Evolutionary conservation across 2,329 filamentous ascomycete species (phyloP).

Genomic region (Didymella pinodella): DNA sequence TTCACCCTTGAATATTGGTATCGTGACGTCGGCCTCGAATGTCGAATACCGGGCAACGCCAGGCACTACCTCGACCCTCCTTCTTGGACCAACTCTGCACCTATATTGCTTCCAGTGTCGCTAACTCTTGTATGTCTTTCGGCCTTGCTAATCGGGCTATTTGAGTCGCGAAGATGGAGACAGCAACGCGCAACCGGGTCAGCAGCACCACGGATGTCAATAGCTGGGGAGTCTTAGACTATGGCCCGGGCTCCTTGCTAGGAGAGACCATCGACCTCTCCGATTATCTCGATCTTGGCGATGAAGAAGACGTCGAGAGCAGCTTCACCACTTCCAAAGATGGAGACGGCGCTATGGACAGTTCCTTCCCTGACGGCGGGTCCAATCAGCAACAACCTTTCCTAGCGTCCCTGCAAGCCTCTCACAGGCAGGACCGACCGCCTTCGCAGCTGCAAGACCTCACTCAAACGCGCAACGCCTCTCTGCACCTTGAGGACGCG

Average conservation of each 20-base stretch:
- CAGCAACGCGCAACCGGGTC: background rate
- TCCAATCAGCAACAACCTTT: constrained; percentile 17
- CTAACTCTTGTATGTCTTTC: background rate
- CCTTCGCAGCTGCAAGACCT: constrained; percentile 6
- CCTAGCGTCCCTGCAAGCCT: constrained; percentile 26
- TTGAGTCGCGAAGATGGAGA: background rate
- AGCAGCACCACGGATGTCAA: background rate
- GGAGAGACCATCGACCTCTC: too few relatives aligned
- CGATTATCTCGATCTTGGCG: background rate
- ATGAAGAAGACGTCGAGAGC: background rate
- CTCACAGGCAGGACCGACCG: constrained; percentile 20
- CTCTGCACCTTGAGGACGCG: background rate
- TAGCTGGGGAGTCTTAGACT: background rate
- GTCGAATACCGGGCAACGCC: background rate
- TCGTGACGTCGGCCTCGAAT: background rate
- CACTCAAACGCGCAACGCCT: constrained; percentile 12
- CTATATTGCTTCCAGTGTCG: background rate
- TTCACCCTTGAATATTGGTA: background rate
- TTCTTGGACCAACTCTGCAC: too few relatives aligned
- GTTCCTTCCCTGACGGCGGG: background rate
- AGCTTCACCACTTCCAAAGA: background rate
- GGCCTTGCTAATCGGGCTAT: background rate
- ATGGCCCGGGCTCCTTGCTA: background rate
- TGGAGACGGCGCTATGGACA: background rate
- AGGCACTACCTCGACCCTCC: too few relatives aligned